Base-by-base conservation (phyloP, 208 protist genomes). In the Wallacemonas sp. region DNA sequence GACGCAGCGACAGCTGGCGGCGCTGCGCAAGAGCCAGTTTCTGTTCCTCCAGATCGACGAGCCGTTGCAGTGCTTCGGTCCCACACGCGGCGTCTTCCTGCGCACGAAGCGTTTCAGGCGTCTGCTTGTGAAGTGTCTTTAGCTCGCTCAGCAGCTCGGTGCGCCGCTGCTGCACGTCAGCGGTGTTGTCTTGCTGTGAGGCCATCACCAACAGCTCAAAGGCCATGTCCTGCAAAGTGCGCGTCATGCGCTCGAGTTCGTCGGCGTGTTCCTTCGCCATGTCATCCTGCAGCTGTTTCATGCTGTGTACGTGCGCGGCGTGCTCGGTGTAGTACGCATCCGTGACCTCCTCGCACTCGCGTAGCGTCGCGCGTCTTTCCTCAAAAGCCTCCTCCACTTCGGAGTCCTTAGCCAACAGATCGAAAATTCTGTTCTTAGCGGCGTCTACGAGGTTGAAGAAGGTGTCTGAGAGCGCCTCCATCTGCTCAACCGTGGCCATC, bases 11-110 rank as follows among this genome's bases (percentile, higher is more conserved):
- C 8, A 63, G 67, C 44, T 89, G 79, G 6, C 73, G 75, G n/a
- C 28, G 11, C 54, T 75, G 58, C 28, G 72, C 80, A 19, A 89
- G 36, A n/a, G 58, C 21, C 9, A 84, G 72, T 59, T 79, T 80
- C 34, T 82, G 75, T 36, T 63, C 56, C 65, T 92, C 86, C 2
- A 92, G 58, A 12, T 68, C 70, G 15, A 82, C 80, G 12, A 74
- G 45, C 2, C 82, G 82, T 36, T 67, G 68, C 39, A 92, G 58
- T 2, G 59, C 49, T 30, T 62, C 65, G 1, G 59, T 53, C 34
- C 70, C 55, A 24, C 72, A 34, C 11, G 49, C 34, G 19, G 75
- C 72, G 12, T 70, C 61, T n/a, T 59, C 62, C 2, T 66, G 77
- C 39, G 70, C 53, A 19, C 60, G 66, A 34, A 75, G 64, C 11